Evolutionary conservation across 2,329 filamentous ascomycete species (phyloP), one percentile per base, ranked within the genome.

Genomic region (Fusarium newnesense): DNA sequence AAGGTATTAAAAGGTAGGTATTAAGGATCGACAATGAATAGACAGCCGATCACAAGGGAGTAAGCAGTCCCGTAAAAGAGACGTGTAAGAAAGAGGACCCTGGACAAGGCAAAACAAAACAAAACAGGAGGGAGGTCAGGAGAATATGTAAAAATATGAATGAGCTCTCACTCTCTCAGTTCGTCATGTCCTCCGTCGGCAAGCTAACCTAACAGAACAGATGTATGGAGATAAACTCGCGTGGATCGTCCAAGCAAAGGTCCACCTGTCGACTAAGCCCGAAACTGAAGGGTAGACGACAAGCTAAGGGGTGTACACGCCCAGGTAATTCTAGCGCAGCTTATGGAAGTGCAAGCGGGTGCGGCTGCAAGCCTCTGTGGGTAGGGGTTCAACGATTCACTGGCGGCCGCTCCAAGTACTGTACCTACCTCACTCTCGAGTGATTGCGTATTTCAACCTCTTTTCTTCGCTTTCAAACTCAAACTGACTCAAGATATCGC

Each of bases 1-100:
- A 60, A 32, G 58, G 36, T 66, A 76, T 61, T 65, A 67, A 75
- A 66, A 63, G 53, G 36, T 68, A 60, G 57, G 37, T 69, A 67
- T 61, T 61, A 78, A 76, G 70, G 74, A 77, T 74, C 58, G 76
- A 77, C 76, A 59, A 54, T 63, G 60, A 64, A 53, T 52, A 60
- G 61, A 61, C 44, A 60, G 69, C 49, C 58, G 52, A 71, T 39
- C 49, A 50, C 24, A 59, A 64, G 53, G 49, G 49, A 59, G 36
- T 39, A 57, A 39, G 46, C 34, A 52, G 37, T 54, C 60, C 61
- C 46, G 42, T 43, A 19, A 54, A 46, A 70, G 32, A 69, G 64
- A 61, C 54, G 63, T 68, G 60, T 56, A 60, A 74, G 39, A 54
- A 43, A 60, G 60, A 19, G 30, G 32, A 40, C 24, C 30, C 40